Base-by-base conservation (phyloP, 2,329 filamentous ascomycete species). In the Sporothrix sp. region DNA sequence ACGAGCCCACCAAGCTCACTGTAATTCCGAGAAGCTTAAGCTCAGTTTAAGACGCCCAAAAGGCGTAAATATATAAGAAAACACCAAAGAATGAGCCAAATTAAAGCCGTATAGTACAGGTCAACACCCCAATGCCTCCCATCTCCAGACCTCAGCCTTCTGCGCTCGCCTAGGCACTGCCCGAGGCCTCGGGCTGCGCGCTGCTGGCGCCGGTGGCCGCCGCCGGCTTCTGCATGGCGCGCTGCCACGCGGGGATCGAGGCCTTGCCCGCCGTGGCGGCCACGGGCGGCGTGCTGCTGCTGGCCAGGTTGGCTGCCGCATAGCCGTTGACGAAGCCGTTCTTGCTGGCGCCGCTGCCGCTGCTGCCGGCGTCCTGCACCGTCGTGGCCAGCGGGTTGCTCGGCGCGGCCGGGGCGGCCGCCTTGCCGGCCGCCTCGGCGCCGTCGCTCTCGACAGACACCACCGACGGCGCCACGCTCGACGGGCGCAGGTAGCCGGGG, bases 191-290 rank as follows among this genome's bases (percentile, higher is more conserved):
- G 14, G 48, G 30, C 47, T 48, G 48, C 5, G 23, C 27, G 30
- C 42, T 46, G 51, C 48, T 51, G 40, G 39, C 35, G 36, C 38
- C 11, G 4, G 35, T 30, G 42, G 39, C 20, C 7, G 86, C 69
- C 9, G 82, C 67, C 0, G 84, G 84, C 2, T 86, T 56, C 28
- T 79, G 72, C 62, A 82, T 81, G 43, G 84, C 82, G 74, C 87
- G 77, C 67, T 90, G 85, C 85, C 85, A 90, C 4, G 84, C 79
- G 4, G 85, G 85, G 58, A 90, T 90, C 10, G 84, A 81, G 10
- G 84, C 84, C 66, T 77, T 81, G 30, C 67, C 69, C 13, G 66
- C 60, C 33, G 75, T 70, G 56, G 59, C 64, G 64, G 80, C 69
- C 55, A 59, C 64, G 64, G 80, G 76, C 27, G 76, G 73, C 58